Base-by-base conservation (phyloP, 2,329 filamentous ascomycete genomes). In the Botryosphaeria agaves region DNA sequence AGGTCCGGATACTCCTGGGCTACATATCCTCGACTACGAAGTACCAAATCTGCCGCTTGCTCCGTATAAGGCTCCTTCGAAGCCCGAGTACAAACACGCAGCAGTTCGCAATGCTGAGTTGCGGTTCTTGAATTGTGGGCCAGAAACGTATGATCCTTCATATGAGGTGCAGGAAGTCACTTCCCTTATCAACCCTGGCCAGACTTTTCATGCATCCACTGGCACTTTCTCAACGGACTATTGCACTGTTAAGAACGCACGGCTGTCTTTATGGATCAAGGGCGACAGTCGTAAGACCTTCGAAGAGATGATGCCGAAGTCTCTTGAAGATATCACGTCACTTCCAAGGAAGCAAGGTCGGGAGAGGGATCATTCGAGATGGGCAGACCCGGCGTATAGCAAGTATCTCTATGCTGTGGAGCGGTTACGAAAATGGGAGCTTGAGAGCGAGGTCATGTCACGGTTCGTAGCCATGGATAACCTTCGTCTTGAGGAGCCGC, bases 211-310 rank as follows among this genome's bases (percentile, higher is more conserved):
- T 34, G 18, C 40, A 6, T 34, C 37, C 3, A 57, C 42, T 18
- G 59, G 61, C 3, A 64, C 61, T 0, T 64, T 63, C 39, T 56
- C 53, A 2, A 64, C 60, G 0, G 44, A 55, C n/a, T 49, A 49
- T 30, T 40, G 39, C 15, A 29, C 43, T n/a, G 33, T 37, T 34
- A 34, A 38, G 18, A 21, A 34, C 30, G 29, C 18, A 37, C 27
- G 19, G 26, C 31, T 18, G 5, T 16, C 18, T 7, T 16, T 27
- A 19, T 26, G 30, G 30, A 3, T 12, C 14, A 12, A 26, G 7
- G 14, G 15, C n/a, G 23, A 28, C 25, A 19, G 7, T 11, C 23
- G 27, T 18, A 19, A 19, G 5, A 19, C 16, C 5, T 32, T 32
- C 20, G 23, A 27, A 18, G 11, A 19, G 7, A n/a, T 23, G 16